Conservation (phyloP, 139 green algal species). For the Micractinium sp. region DNA sequence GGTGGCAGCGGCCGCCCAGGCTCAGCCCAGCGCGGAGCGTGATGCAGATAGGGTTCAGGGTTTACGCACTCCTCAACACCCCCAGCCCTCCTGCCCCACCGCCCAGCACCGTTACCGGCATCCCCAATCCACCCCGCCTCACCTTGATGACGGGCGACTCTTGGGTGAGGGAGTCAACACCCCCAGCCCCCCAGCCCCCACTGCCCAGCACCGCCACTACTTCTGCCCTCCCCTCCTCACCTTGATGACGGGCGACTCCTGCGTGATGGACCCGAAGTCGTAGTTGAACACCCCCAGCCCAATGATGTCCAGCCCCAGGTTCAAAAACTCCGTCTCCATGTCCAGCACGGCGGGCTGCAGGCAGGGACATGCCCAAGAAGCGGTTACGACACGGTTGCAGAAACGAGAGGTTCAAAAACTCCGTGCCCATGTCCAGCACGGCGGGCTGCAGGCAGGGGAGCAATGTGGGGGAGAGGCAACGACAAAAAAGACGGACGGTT, state of each 20-base stretch:
- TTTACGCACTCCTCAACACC: background rate
- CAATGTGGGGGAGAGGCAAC: too few species aligned
- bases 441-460: background rate
- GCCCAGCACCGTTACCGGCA: too few species aligned
- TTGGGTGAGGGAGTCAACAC: too few species aligned
- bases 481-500: too few species aligned
- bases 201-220: background rate
- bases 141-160: background rate
- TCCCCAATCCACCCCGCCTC: background rate
- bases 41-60: too few species aligned
- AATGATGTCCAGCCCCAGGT: slow-evolving; percentile 98
- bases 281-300: slow-evolving; percentile 99
- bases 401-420: slow-evolving; percentile 95
- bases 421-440: slow-evolving; percentile 93
- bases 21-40: too few species aligned
- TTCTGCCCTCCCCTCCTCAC: background rate
- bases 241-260: slow-evolving; percentile 96
- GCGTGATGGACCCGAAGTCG: slow-evolving; percentile 94
- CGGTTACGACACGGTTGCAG: too few species aligned
- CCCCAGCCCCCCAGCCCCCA: too few species aligned
- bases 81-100: too few species aligned
- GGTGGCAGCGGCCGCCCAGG: too few species aligned
- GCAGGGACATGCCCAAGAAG: too few species aligned
- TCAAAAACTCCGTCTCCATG: slow-evolving; percentile 98
- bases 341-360: slow-evolving; percentile 63